phyloP scores from a whole-genome alignment of 768 basidiomycete genomes.

The Boletus bicolor region DNA sequence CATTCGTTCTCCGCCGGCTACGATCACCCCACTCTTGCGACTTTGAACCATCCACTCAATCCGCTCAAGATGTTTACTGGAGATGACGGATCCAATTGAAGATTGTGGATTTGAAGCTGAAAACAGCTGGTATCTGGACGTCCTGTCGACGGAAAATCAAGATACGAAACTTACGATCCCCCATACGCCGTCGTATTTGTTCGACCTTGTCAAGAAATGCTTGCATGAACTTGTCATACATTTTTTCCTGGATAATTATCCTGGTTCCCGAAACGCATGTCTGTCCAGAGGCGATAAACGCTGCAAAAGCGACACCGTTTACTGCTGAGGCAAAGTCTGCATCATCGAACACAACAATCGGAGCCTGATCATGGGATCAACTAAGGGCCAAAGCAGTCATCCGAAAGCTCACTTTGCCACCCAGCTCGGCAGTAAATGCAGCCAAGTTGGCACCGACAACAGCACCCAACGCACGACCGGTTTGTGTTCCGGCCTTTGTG shows the following conservation, averaged over 20 bases:
- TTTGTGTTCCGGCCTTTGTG: constrained; percentile 68
- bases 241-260: constrained; percentile 64
- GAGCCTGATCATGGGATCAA: constrained; percentile 49
- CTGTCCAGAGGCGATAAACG: constrained; percentile 85
- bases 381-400: not conserved
- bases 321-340: constrained; percentile 71
- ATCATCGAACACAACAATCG: constrained; percentile 76
- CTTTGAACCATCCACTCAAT: constrained; percentile 56
- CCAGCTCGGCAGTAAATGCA: constrained; percentile 78
- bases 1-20: constrained; percentile 68
- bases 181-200: constrained; percentile 67
- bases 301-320: constrained; percentile 80
- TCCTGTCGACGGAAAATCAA: not conserved
- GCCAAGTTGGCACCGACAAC: constrained; percentile 74
- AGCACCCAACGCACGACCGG: constrained; percentile 70
- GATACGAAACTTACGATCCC: constrained; percentile 56
- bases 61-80: constrained; percentile 56
- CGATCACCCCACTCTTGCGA: constrained; percentile 45
- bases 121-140: not conserved
- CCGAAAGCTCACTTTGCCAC: constrained; percentile 61
- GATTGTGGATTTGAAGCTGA: constrained; percentile 66
- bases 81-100: constrained; percentile 82
- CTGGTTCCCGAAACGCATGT: constrained; percentile 91
- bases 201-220: constrained; percentile 59
- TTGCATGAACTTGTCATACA: constrained; percentile 68